phyloP scores from a whole-genome alignment of 495 filamentous ascomycete species.

The Tricharina praecox region DNA sequence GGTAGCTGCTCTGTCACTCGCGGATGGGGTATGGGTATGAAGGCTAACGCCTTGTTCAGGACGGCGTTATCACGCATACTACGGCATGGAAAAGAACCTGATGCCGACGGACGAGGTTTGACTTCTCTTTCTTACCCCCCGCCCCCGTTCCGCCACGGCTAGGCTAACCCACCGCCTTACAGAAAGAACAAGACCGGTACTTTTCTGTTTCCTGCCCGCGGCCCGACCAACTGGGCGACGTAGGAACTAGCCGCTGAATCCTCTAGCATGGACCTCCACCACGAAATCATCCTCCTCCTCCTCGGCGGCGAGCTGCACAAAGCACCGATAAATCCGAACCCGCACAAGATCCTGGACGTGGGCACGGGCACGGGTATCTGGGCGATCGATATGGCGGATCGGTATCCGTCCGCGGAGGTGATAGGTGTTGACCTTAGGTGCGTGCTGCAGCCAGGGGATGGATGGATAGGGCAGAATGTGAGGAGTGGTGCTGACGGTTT shows the following conservation, averaged over 20 bases:
- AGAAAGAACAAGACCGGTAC: conserved; percentile 3
- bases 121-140: no score
- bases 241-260: neutral
- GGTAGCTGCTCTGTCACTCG: neutral
- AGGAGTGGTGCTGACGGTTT: neutral
- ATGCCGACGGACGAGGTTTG: neutral
- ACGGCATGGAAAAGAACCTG: neutral
- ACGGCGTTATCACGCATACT: conserved; percentile 2
- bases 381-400: conserved; percentile 5
- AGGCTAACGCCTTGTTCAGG: neutral
- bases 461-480: no score
- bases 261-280: conserved; percentile 2
- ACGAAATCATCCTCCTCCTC: conserved; percentile 19
- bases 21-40: neutral
- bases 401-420: neutral
- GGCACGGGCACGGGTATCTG: conserved; percentile 23
- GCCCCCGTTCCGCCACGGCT: no score
- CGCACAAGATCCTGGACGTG: conserved; percentile 11
- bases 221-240: no score
- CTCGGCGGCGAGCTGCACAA: conserved; percentile 16
- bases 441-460: neutral
- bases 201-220: neutral
- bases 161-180: no score
- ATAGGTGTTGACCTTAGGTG: neutral
- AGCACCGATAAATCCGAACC: conserved; percentile 13